Conservation (phyloP, 2,329 filamentous ascomycete genomes). For the Cordyceps fumosorosea region DNA sequence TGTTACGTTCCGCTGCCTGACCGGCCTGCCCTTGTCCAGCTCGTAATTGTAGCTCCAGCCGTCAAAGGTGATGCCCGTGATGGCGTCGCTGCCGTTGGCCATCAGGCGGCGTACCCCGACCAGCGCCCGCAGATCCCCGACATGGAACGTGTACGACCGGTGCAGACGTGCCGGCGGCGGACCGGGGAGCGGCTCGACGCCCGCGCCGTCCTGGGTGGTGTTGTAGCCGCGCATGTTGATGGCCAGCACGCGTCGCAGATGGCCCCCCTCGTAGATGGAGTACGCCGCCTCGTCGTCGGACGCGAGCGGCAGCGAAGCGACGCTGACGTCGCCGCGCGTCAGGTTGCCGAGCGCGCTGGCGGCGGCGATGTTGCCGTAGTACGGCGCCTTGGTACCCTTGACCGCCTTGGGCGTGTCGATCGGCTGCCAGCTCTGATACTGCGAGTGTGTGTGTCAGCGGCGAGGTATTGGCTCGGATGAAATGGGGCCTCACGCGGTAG, state of each 20-base stretch:
- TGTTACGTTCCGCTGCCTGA: constrained; percentile 49
- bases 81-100: constrained; percentile 58
- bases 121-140: constrained; percentile 22
- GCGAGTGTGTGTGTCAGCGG: neutral
- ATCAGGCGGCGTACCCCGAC: constrained; percentile 41
- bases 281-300: constrained; percentile 45
- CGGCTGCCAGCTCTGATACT: constrained; percentile 54
- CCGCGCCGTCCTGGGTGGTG: constrained; percentile 41
- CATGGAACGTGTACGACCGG: constrained; percentile 31
- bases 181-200: constrained; percentile 18
- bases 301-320: constrained; percentile 41
- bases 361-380: constrained; percentile 53
- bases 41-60: constrained; percentile 57
- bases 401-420: constrained; percentile 41
- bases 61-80: constrained; percentile 55
- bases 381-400: constrained; percentile 55
- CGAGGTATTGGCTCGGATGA: neutral
- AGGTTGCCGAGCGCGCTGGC: constrained; percentile 48
- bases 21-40: constrained; percentile 45
- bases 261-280: constrained; percentile 41
- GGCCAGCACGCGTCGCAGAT: constrained; percentile 42
- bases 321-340: constrained; percentile 28
- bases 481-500: constrained; percentile 38
- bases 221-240: constrained; percentile 56
- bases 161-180: constrained; percentile 23